Conservation (phyloP, 345 rosid species). For the Luvunga scandens region DNA sequence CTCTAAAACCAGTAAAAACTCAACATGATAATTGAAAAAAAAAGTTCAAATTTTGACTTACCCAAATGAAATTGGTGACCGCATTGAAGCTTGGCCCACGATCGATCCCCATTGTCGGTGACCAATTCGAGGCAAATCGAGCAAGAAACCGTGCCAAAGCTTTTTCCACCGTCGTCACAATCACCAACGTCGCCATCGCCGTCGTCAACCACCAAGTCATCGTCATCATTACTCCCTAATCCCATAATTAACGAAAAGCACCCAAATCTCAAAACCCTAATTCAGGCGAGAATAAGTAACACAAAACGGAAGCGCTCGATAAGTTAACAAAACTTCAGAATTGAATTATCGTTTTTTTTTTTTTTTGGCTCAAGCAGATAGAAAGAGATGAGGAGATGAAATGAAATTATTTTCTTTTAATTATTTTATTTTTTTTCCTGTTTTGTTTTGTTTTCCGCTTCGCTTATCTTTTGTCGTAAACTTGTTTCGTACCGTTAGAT, state of each 20-base stretch:
- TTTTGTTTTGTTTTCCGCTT: conserved; percentile 4
- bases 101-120: conserved; percentile 74
- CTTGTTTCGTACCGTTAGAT: conserved; percentile 35
- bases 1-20: background rate
- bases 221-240: conserved; percentile 52
- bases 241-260: conserved; percentile 51
- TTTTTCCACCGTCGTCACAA: conserved; percentile 40
- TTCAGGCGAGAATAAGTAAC: background rate
- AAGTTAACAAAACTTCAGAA: background rate
- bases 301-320: background rate
- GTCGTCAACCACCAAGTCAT: conserved; percentile 44
- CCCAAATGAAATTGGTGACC: conserved; percentile 95
- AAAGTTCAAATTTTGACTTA: conserved; percentile 24
- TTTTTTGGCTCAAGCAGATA: background rate
- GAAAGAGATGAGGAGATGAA: background rate
- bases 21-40: background rate
- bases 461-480: conserved; percentile 13
- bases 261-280: conserved; percentile 31
- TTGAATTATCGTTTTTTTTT: background rate
- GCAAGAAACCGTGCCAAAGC: conserved; percentile 63
- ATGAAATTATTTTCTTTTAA: background rate
- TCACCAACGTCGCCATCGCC: conserved; percentile 38
- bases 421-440: background rate
- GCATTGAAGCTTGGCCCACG: conserved; percentile 98
- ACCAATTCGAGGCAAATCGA: conserved; percentile 96